Conservation (phyloP, 805 yeast species). For the Candida ulmi region DNA sequence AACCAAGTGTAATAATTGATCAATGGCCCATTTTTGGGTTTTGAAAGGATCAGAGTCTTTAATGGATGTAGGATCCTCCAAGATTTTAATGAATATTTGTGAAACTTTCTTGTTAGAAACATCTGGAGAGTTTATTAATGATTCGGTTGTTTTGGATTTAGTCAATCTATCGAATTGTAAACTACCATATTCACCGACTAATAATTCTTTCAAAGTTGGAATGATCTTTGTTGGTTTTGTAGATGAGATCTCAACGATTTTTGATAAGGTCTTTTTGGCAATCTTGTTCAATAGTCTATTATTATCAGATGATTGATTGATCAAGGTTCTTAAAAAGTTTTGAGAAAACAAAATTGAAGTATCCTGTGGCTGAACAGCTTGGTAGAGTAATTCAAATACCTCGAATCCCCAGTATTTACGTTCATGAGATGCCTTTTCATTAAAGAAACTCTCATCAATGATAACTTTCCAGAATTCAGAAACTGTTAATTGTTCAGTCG, state of each 20-base stretch:
- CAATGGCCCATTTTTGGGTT: conserved; percentile 48
- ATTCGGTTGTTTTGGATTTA: conserved; percentile 59
- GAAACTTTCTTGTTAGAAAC: conserved; percentile 11
- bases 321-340: conserved; percentile 65
- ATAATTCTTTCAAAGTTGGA: conserved; percentile 28
- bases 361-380: conserved; percentile 19
- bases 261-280: conserved; percentile 46
- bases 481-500: conserved; percentile 27
- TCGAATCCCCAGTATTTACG: conserved; percentile 85
- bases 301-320: conserved; percentile 67
- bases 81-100: conserved; percentile 12
- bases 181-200: conserved; percentile 45
- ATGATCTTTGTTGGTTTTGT: conserved; percentile 30
- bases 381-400: conserved; percentile 49
- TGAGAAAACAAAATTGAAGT: conserved; percentile 41
- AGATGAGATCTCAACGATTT: conserved; percentile 35
- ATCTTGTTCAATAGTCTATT: conserved; percentile 64
- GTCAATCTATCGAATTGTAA: conserved; percentile 74
- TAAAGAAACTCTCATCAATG: conserved; percentile 76
- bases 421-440: conserved; percentile 74
- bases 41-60: conserved; percentile 9
- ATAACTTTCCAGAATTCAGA: conserved; percentile 74
- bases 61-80: conserved; percentile 12
- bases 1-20: conserved; percentile 48
- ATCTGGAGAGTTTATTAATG: conserved; percentile 5